Conservation (phyloP, 495 filamentous ascomycete genomes). For the Aspergillus ostianus region DNA sequence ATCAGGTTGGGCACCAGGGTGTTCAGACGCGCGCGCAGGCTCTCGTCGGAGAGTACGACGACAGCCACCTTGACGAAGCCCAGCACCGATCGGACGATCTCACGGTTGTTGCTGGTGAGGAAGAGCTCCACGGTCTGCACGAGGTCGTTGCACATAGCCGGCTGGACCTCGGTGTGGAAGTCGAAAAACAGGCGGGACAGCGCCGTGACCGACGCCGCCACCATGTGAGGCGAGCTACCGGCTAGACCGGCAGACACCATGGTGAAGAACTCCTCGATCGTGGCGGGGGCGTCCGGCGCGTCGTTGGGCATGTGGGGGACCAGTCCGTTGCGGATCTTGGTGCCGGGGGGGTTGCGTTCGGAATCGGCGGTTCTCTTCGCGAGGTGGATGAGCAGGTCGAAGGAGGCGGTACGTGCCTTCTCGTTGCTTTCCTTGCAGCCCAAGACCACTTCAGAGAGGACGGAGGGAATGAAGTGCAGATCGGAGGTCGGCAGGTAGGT, state of each 20-base stretch:
- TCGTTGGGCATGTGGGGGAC: constrained; percentile 80
- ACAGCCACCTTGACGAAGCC: constrained; percentile 96
- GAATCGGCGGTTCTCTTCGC: constrained; percentile 69
- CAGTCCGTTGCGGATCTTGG: constrained; percentile 75
- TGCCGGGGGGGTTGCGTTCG: constrained; percentile 56
- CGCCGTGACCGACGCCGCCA: constrained; percentile 89
- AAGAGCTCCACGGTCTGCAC: constrained; percentile 93
- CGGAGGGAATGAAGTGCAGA: constrained; percentile 87
- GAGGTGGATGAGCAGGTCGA: constrained; percentile 87
- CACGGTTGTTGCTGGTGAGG: constrained; percentile 89
- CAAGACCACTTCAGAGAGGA: constrained; percentile 90
- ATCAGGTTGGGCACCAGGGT: constrained; percentile 83
- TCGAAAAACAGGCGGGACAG: constrained; percentile 88
- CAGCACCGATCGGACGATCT: constrained; percentile 88
- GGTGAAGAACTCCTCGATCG: constrained; percentile 92
- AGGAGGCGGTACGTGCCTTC: constrained; percentile 81
- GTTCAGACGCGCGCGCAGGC: constrained; percentile 70
- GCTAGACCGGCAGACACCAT: constrained; percentile 97
- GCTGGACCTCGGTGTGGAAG: constrained; percentile 61
- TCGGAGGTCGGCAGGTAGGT: constrained; percentile 70
- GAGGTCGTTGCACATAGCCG: constrained; percentile 67
- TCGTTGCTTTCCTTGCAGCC: constrained; percentile 97
- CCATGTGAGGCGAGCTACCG: constrained; percentile 88
- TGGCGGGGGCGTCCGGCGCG: constrained; percentile 72
- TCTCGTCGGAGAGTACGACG: constrained; percentile 72